Percentiles rank a stretch among this genome's conserved stretches.
Evolutionary conservation across 371 early-diverging fungal species (phyloP).

Genomic region (Choanephora cucurbitarum): DNA sequence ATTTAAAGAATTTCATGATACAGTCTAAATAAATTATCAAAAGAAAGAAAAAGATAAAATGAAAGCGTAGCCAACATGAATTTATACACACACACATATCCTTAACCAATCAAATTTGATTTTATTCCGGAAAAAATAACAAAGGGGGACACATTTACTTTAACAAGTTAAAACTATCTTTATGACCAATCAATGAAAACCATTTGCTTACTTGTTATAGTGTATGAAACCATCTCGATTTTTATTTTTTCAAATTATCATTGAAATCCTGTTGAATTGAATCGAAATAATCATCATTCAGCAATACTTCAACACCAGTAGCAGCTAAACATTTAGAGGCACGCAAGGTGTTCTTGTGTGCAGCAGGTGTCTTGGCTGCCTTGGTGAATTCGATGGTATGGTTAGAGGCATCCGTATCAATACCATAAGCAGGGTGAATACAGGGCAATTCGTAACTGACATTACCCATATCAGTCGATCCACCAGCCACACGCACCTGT

Average conservation of each 20-base stretch:
- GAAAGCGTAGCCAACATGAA: too few relatives aligned
- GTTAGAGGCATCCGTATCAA: slow-evolving; percentile 51
- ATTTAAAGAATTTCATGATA: slow-evolving; percentile 78
- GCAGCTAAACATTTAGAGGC: slow-evolving; percentile 29
- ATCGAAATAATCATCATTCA: slow-evolving; percentile 22
- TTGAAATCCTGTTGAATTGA: slow-evolving; percentile 22
- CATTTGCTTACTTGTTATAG: too few relatives aligned
- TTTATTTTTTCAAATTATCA: slow-evolving; percentile 2
- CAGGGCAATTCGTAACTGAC: slow-evolving; percentile 55
- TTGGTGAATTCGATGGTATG: slow-evolving; percentile 70
- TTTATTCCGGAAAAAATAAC: too few relatives aligned
- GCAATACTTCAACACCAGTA: slow-evolving; percentile 27
- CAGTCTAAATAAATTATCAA: not conserved
- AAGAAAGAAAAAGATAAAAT: slow-evolving; percentile 2
- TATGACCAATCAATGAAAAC: too few relatives aligned
- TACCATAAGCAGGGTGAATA: slow-evolving; percentile 50
- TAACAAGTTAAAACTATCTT: too few relatives aligned
- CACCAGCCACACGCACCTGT: slow-evolving; percentile 46
- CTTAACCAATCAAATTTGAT: too few relatives aligned
- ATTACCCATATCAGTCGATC: slow-evolving; percentile 81
- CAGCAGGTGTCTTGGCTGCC: slow-evolving; percentile 57
- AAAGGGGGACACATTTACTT: too few relatives aligned
- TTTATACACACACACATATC: too few relatives aligned
- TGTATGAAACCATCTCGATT: too few relatives aligned
- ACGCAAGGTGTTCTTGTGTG: slow-evolving; percentile 61